A percentile compares a stretch with the other conserved stretches of the same genome.
Conservation (phyloP, 208 protist genomes). For the Naegleria fowleri region DNA sequence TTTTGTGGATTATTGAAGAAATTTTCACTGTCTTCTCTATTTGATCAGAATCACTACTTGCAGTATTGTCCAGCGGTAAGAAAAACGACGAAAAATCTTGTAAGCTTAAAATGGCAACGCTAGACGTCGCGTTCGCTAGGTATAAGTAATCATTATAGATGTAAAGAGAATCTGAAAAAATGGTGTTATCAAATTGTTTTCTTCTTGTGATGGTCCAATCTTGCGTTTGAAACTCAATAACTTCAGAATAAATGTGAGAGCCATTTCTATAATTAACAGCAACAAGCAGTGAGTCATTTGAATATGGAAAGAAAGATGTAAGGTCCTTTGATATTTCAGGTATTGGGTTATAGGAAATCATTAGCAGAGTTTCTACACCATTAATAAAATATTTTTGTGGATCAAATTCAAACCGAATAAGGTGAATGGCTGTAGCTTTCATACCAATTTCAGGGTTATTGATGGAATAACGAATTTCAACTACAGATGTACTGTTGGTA, state of each 20-base stretch:
- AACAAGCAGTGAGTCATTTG: background rate
- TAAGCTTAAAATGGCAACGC: background rate
- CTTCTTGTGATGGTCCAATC: background rate
- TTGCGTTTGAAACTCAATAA: background rate
- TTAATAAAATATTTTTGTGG: background rate
- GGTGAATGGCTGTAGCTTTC: background rate
- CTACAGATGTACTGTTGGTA: background rate
- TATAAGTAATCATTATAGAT: background rate
- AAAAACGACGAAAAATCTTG: background rate
- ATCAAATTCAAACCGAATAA: background rate
- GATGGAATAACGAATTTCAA: background rate
- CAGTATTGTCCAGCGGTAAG: background rate
- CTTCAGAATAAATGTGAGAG: background rate
- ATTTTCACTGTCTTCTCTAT: background rate
- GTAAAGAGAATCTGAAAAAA: background rate
- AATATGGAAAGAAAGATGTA: background rate
- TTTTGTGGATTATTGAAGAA: background rate
- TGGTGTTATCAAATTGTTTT: background rate
- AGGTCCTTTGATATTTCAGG: background rate
- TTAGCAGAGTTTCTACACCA: background rate
- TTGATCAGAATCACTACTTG: too few species aligned
- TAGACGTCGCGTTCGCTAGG: background rate
- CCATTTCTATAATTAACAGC: background rate
- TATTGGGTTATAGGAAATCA: background rate
- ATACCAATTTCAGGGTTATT: background rate